Evolutionary conservation across 768 basidiomycete genomes (phyloP), one percentile per base, ranked within the genome.

Genomic region (Trichaptum fuscoviolaceum): DNA sequence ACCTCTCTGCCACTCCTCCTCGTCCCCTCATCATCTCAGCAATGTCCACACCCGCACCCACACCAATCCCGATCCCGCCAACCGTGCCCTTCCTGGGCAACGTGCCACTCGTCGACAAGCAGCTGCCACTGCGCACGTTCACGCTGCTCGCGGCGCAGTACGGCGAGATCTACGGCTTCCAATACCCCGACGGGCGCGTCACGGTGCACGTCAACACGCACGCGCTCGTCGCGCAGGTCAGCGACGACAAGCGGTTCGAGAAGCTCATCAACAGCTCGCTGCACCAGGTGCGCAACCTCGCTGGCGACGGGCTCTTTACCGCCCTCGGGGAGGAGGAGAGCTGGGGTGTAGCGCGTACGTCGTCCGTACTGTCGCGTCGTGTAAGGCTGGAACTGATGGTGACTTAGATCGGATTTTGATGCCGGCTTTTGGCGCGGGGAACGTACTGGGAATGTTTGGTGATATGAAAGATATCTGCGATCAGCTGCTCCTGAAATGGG

Each of bases 281-380:
- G 0, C 35, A 66, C 24, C 65, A 80, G 61, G 76, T 81, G 7
- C 73, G 82, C 24, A 73, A 75, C 62, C 73, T 79, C 2, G 74
- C 76, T 15, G 77, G 77, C 24, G 82, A 83, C 70, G 83, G 76
- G 4, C 70, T 80, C 17, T 82, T 81, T 69, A 80, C 79, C 26
- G 79, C 82, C 0, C 73, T 78, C 57, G 69, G 74, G 18, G 75
- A 77, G 17, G 83, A 85, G 67, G 76, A 77, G 20, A 82, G 81
- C 70, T 85, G 82, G 82, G 79, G 73, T 20, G 73, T 81, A 62
- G 81, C 80, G 17, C 82, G 81, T 82, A 71, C 58, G 80, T 69
- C 58, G 15, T 57, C 20, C 42, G 15, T 5, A 12, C 8, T 30
- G 42, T n/a, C n/a, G n/a, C n/a, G n/a, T n/a, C 20, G 15, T 15